These are phyloP conservation scores for Trichosporon coremiiforme DNA, from an alignment of 1,284 basidiomycete genomes.

Conservation along the genomic window DNA sequence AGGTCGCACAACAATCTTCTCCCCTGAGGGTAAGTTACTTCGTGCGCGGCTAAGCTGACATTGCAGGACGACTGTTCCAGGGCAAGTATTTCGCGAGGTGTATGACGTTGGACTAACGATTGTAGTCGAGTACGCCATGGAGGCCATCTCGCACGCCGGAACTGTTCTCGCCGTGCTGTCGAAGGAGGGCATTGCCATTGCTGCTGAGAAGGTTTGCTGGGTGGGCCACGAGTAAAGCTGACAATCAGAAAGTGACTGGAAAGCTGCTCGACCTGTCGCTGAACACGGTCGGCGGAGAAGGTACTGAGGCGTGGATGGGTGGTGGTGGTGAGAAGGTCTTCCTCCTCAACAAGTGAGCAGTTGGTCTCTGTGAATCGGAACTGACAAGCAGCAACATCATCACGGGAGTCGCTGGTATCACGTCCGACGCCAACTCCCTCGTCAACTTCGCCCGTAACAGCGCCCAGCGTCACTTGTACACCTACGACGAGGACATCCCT, in stretches of 20 bases:
- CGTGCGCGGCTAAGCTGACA: slow-evolving; percentile 29
- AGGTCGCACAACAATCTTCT: slow-evolving; percentile 86
- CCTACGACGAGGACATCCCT: slow-evolving; percentile 96
- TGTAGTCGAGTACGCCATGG: slow-evolving; percentile 97
- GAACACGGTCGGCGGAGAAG: slow-evolving; percentile 81
- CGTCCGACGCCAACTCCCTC: slow-evolving; percentile 95
- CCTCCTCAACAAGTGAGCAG: slow-evolving; percentile 70
- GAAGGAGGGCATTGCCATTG: slow-evolving; percentile 94
- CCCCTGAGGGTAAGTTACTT: slow-evolving; percentile 74
- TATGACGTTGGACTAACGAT: slow-evolving; percentile 22
- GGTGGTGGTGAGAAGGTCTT: slow-evolving; percentile 98
- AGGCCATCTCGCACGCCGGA: slow-evolving; percentile 95
- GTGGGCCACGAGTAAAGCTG: slow-evolving; percentile 12
- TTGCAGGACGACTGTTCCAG: slow-evolving; percentile 80
- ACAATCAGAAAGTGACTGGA: slow-evolving; percentile 79
- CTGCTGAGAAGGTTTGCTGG: slow-evolving; percentile 76
- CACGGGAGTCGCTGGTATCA: slow-evolving; percentile 91
- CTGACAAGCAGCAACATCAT: slow-evolving; percentile 76
- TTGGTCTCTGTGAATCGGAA: not conserved
- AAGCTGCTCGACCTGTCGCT: slow-evolving; percentile 89
- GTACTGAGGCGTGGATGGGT: slow-evolving; percentile 61
- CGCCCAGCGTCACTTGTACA: slow-evolving; percentile 83
- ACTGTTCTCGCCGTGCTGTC: slow-evolving; percentile 93
- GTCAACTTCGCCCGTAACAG: slow-evolving; percentile 91
- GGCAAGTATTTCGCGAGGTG: slow-evolving; percentile 54